These are phyloP conservation scores for Cucumis cinereus DNA, from an alignment of 306 rosid species.

Conservation along the genomic window DNA sequence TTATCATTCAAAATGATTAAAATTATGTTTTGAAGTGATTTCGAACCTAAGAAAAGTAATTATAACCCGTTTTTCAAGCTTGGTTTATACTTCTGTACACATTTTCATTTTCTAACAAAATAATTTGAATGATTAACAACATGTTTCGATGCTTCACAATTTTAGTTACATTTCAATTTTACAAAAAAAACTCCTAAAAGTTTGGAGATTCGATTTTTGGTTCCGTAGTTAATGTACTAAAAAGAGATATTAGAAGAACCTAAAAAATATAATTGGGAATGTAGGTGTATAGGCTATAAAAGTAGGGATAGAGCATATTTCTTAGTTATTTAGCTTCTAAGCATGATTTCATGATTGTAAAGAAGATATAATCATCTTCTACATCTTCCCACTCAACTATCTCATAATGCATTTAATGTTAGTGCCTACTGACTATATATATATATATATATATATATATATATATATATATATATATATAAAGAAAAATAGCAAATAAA, in stretches of 20 bases:
- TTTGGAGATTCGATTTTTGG: too few relatives aligned
- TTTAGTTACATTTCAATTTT: too few relatives aligned
- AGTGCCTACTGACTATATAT: neutral
- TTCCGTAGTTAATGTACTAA: too few relatives aligned
- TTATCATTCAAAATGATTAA: too few relatives aligned
- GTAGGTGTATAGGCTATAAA: neutral
- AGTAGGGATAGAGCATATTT: neutral
- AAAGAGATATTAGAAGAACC: neutral
- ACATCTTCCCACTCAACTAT: slow-evolving; percentile 15
- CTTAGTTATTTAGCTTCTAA: slow-evolving; percentile 53
- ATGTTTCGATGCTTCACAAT: too few relatives aligned
- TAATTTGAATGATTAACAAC: too few relatives aligned
- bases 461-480: too few relatives aligned
- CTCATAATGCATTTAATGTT: neutral
- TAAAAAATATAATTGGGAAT: neutral
- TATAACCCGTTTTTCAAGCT: too few relatives aligned
- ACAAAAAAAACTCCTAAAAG: too few relatives aligned
- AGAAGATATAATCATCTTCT: slow-evolving; percentile 27
- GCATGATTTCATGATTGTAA: slow-evolving; percentile 70
- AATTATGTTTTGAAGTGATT: neutral
- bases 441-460: neutral
- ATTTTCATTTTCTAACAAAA: too few relatives aligned
- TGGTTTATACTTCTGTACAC: too few relatives aligned
- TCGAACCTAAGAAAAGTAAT: too few relatives aligned
- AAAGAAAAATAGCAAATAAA: neutral